Evolutionary conservation across 495 filamentous ascomycete species (phyloP).

Genomic region (Aeminium ludgeri): DNA sequence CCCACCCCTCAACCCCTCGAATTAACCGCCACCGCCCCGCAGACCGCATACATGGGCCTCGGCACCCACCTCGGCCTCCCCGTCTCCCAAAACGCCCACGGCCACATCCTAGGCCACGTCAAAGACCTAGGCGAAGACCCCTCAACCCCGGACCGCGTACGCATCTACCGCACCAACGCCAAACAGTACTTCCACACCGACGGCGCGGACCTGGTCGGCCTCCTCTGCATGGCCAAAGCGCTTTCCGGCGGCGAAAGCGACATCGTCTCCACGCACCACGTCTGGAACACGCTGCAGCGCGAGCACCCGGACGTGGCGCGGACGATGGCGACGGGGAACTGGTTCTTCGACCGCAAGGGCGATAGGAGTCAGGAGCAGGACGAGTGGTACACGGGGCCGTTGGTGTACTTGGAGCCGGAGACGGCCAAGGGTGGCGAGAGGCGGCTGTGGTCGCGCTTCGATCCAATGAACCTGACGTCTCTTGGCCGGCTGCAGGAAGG

Average conservation of each 20-base stretch:
- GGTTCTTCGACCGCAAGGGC: constrained; percentile 93
- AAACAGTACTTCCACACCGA: constrained; percentile 68
- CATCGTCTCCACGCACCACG: constrained; percentile 58
- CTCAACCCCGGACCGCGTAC: constrained; percentile 60
- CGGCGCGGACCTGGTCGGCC: constrained; percentile 65
- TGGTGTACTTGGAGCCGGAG: constrained; percentile 54
- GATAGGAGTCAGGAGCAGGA: constrained; percentile 60
- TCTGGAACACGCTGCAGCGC: constrained; percentile 62
- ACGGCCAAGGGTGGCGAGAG: constrained; percentile 26
- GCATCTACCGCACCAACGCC: constrained; percentile 80
- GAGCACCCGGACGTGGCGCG: constrained; percentile 66
- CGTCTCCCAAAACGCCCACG: constrained; percentile 65
- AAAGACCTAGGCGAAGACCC: constrained; percentile 78
- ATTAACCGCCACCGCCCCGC: not conserved
- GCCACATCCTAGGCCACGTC: constrained; percentile 83
- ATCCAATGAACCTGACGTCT: constrained; percentile 24
- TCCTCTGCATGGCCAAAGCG: constrained; percentile 66
- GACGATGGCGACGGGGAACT: constrained; percentile 57
- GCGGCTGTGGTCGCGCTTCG: constrained; percentile 29
- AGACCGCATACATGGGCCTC: constrained; percentile 69
- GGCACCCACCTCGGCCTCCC: constrained; percentile 79
- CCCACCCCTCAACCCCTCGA: too few relatives aligned
- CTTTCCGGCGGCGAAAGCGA: constrained; percentile 74
- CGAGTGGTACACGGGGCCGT: constrained; percentile 52
- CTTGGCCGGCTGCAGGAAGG: constrained; percentile 23